These are phyloP conservation scores for Dendrocalamus sinicus DNA, from an alignment of 176 grass and related monocot species.

Conservation along the genomic window DNA sequence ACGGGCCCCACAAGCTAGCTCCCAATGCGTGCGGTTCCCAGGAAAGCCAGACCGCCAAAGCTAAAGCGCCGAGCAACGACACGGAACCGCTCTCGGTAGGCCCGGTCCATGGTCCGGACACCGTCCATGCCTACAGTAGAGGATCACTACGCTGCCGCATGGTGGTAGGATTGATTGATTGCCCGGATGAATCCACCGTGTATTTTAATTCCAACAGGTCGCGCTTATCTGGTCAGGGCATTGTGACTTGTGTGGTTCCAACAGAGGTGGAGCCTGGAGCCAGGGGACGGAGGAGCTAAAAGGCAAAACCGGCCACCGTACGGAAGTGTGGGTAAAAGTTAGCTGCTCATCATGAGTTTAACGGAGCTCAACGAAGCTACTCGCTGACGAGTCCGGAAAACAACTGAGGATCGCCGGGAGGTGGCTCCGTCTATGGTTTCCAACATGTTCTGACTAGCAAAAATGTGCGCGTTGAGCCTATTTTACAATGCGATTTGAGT, in stretches of 20 bases:
- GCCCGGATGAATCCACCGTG: background rate
- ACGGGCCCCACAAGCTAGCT: background rate
- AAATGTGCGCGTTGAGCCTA: background rate
- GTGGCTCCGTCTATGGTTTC: background rate
- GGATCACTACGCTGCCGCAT: background rate
- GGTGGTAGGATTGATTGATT: background rate
- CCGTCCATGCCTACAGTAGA: background rate
- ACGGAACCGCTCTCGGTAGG: background rate
- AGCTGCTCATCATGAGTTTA: no score
- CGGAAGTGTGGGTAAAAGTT: no score
- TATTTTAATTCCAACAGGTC: background rate
- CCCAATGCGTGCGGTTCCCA: constrained; percentile 1
- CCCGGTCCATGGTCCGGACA: background rate
- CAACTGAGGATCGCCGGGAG: no score
- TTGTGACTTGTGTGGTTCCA: no score
- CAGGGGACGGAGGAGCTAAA: no score
- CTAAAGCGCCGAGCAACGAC: background rate
- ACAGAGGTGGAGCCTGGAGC: no score
- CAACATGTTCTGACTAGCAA: background rate
- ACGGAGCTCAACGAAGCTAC: no score
- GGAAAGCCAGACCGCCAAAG: background rate
- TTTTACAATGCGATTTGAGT: background rate
- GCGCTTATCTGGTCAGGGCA: background rate
- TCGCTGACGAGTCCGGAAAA: no score
- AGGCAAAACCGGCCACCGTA: no score